phyloP scores from a whole-genome alignment of 108 stramenopile genomes.

The Conticribra weissflogii region DNA sequence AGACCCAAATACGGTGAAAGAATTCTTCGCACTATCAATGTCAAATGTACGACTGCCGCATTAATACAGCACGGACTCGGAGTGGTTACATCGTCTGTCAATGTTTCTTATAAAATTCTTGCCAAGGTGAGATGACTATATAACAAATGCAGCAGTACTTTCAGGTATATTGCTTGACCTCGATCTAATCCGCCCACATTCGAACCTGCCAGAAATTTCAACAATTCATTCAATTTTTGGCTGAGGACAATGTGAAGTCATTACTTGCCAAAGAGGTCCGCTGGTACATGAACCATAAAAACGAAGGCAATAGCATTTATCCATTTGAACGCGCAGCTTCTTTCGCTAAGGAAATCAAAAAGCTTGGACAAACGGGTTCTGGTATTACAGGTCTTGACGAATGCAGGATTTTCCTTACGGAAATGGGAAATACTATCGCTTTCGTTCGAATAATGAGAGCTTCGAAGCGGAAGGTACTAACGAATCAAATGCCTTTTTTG shows the following conservation, averaged over 20 bases:
- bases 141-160: too few relatives aligned
- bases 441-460: constrained; percentile 39
- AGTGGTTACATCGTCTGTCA: constrained; percentile 61
- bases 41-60: constrained; percentile 39
- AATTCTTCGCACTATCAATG: constrained; percentile 54
- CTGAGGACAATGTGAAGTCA: constrained; percentile 57
- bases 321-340: constrained; percentile 55
- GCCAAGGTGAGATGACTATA: constrained; percentile 28
- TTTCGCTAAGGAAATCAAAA: constrained; percentile 57
- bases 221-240: constrained; percentile 51
- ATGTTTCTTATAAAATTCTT: constrained; percentile 67
- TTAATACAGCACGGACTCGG: constrained; percentile 72
- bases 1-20: constrained; percentile 50
- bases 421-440: constrained; percentile 75
- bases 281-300: constrained; percentile 56
- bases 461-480: constrained; percentile 28
- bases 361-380: constrained; percentile 28
- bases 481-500: constrained; percentile 31
- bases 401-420: constrained; percentile 52
- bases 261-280: constrained; percentile 57
- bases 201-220: constrained; percentile 35
- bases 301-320: constrained; percentile 52
- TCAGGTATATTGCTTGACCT: too few relatives aligned
- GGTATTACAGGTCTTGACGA: constrained; percentile 29
- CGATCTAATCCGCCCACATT: not conserved